These are phyloP conservation scores for Trypanosoma theileri DNA, from an alignment of 208 protist genomes.

Conservation along the genomic window DNA sequence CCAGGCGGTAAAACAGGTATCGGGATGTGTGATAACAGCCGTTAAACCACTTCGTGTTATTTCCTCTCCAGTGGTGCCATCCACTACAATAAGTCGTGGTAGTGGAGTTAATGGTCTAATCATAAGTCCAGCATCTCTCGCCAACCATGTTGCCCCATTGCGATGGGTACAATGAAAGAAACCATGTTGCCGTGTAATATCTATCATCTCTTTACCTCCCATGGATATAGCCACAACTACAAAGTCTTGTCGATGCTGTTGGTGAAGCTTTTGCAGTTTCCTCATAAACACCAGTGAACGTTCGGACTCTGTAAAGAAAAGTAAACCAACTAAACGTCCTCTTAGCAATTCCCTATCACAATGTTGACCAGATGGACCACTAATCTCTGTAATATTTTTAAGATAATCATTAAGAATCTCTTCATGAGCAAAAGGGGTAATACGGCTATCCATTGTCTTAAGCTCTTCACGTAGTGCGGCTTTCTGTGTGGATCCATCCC, in stretches of 20 bases:
- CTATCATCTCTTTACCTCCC: conserved; percentile 64
- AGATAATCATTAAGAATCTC: conserved; percentile 67
- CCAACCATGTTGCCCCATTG: conserved; percentile 73
- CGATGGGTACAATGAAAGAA: conserved; percentile 82
- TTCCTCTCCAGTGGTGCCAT: conserved; percentile 62
- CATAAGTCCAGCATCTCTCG: conserved; percentile 62
- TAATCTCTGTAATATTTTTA: conserved; percentile 54
- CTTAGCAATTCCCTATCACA: conserved; percentile 53
- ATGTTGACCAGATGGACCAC: conserved; percentile 50
- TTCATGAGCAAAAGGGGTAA: conserved; percentile 63
- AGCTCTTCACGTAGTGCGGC: conserved; percentile 68
- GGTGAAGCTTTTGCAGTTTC: conserved; percentile 45
- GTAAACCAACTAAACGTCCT: conserved; percentile 69
- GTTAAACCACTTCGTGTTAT: conserved; percentile 68
- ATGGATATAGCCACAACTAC: conserved; percentile 73
- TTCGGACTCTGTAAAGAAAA: conserved; percentile 83
- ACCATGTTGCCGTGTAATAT: conserved; percentile 61
- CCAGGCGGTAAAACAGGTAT: conserved; percentile 74
- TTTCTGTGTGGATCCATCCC: conserved; percentile 55
- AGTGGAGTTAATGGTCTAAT: conserved; percentile 46
- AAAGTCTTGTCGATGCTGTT: conserved; percentile 62
- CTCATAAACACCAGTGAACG: conserved; percentile 70
- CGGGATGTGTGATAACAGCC: conserved; percentile 55
- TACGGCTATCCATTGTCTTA: conserved; percentile 69
- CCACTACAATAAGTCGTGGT: conserved; percentile 63